Evolutionary conservation across 345 rosid species (phyloP).

Genomic region (Salix arbutifolia): DNA sequence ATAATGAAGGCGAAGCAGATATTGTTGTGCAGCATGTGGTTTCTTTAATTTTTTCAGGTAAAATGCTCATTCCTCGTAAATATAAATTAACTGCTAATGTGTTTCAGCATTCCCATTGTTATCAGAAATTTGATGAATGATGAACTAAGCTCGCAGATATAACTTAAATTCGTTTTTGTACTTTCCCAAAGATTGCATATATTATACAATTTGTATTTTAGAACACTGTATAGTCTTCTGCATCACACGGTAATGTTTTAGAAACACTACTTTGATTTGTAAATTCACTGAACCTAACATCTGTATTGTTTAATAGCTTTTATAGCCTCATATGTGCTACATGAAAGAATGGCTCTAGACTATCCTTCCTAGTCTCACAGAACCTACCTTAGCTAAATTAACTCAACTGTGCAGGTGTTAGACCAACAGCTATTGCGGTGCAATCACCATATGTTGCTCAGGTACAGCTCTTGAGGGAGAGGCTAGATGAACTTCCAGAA

Average conservation of each 20-base stretch:
- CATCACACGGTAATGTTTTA: too few species aligned
- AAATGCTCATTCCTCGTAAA: not conserved
- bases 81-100: not conserved
- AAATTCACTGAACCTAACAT: too few species aligned
- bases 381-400: too few species aligned
- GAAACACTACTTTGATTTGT: too few species aligned
- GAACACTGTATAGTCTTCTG: too few species aligned
- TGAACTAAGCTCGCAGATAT: not conserved
- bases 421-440: conserved; percentile 72
- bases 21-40: conserved; percentile 82
- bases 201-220: too few species aligned
- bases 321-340: too few species aligned
- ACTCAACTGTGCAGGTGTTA: conserved; percentile 55
- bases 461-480: conserved; percentile 84
- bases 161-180: not conserved
- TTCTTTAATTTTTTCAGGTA: conserved; percentile 76
- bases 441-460: conserved; percentile 99
- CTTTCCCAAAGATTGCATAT: not conserved
- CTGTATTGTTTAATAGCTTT: too few species aligned
- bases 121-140: not conserved
- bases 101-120: not conserved
- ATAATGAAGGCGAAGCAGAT: conserved; percentile 97
- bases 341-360: too few species aligned
- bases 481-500: conserved; percentile 75
- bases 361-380: too few species aligned